A percentile compares a stretch with the other conserved stretches of the same genome.
These are phyloP conservation scores for Sanguinoderma infundibulare DNA, from an alignment of 1,284 basidiomycete genomes.

Conservation along the genomic window DNA sequence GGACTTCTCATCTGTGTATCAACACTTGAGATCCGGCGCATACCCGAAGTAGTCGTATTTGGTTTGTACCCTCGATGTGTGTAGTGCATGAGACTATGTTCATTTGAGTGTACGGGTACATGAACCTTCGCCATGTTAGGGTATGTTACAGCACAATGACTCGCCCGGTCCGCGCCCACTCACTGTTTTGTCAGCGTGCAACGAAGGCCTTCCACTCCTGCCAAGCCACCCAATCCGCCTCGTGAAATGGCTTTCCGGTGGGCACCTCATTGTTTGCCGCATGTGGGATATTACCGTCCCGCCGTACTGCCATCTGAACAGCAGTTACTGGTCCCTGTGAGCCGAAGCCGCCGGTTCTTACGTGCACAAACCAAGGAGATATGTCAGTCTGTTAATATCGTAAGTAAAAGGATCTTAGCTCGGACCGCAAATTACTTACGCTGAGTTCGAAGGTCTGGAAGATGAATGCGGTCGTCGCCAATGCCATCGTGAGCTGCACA, in stretches of 20 bases:
- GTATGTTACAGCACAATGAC: background rate
- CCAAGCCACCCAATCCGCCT: background rate
- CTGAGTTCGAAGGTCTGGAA: background rate
- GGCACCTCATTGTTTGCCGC: background rate
- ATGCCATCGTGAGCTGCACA: background rate
- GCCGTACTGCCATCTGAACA: background rate
- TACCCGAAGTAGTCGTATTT: too few relatives aligned
- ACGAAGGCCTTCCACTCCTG: background rate
- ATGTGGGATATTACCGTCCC: background rate
- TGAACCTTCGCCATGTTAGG: background rate
- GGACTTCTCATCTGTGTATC: too few relatives aligned
- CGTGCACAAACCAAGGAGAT: background rate
- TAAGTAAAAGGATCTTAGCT: background rate
- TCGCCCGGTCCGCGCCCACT: background rate
- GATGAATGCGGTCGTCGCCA: background rate
- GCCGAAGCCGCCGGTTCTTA: background rate
- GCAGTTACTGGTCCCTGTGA: background rate
- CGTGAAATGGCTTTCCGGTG: background rate
- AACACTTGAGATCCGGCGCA: too few relatives aligned
- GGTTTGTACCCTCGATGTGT: too few relatives aligned
- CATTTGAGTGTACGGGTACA: background rate
- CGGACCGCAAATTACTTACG: background rate
- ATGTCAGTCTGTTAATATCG: background rate
- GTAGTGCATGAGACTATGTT: background rate
- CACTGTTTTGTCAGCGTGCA: background rate